Base-by-base conservation (phyloP, 192 early-diverging fungal species). In the Entomortierella beljakovae region DNA sequence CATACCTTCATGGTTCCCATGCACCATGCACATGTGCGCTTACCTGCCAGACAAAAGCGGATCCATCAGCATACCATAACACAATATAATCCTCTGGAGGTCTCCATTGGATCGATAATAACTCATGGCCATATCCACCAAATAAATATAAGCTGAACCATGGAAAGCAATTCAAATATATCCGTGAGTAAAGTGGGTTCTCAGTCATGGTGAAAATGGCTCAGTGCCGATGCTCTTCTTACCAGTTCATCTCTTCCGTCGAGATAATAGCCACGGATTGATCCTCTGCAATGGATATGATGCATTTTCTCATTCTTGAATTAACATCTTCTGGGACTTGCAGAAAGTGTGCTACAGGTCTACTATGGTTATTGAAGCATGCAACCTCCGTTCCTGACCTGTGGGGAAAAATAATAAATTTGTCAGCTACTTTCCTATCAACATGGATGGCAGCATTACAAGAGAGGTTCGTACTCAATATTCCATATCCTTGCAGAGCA, bases 41-140 rank as follows among this genome's bases (percentile, higher is more conserved):
- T 51, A 92, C 90, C 90, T 95, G 91, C 94, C 94, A 96, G 10
- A 94, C 86, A 65, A 87, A 90, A 18, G 88, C 83, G 2, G 83
- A 81, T 10, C 84, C 90, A 61, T 94, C 92, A 2, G 68, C 65
- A 64, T 90, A 85, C 53, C 85, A 85, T 25, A 94, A 74, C 20
- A 92, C 74, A 23, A 95, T 46, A 32, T 90, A 86, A 57, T 93
- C 90, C 52, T 94, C 92, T 49, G 81, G 32, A 15, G 83, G 81
- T 37, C 90, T 75, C 90, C 91, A 95, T 69, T 93, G 89, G 22
- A 95, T 82, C 1, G 77, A 60, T 7, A 38, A 68, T 25, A 94
- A 74, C 3, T 71, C 68, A 54, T 85, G 80, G 7, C 80, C 58
- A 54, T 94, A 88, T 20, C 90, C 93, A 22, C 87, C 82, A 57